Evolutionary conservation across 2,329 filamentous ascomycete genomes (phyloP), one percentile per base, ranked within the genome.

Genomic region (Cyphellophora europaea): DNA sequence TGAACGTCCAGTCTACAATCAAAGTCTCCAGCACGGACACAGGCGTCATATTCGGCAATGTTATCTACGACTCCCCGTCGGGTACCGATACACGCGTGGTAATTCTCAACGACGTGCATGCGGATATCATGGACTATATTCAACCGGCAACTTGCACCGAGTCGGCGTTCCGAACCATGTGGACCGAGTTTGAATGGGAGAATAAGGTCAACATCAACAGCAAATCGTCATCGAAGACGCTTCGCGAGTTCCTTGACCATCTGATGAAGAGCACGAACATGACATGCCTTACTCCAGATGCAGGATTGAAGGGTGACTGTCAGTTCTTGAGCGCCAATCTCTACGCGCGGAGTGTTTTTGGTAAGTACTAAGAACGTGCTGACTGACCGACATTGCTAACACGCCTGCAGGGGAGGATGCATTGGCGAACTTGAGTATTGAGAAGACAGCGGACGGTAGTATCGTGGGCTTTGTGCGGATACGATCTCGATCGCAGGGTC

Each of bases 171-270:
- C 78, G 91, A 41, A 93, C 86, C n/a, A 98, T 98, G 91, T 98
- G 91, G 91, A 98, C 91, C 23, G 91, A 98, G 57, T 98, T 98
- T 49, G 91, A 98, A 59, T 98, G 91, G 91, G 91, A 98, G 71
- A 98, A 98, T 68, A 98, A 98, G 74, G 89, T 98, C 61, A 98
- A 98, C 66, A 96, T 98, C 66, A 95, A 95, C 65, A 93, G 85
- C 45, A 96, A 95, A 71, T 30, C 30, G 23, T 45, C 45, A 11
- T 86, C 85, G 48, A 93, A 89, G 68, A 82, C 77, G 17, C 70
- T 98, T 42, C 77, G 89, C 32, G 86, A 93, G 13, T 98, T 98
- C 75, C 66, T 98, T 45, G 81, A 85, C 49, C 82, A 93, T 57
- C 69, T 98, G 41, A 96, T 96, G 91, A 86, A 87, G 42, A 89